Evolutionary conservation across 176 grass and related monocot species (phyloP).

Genomic region (Otatea glauca): DNA sequence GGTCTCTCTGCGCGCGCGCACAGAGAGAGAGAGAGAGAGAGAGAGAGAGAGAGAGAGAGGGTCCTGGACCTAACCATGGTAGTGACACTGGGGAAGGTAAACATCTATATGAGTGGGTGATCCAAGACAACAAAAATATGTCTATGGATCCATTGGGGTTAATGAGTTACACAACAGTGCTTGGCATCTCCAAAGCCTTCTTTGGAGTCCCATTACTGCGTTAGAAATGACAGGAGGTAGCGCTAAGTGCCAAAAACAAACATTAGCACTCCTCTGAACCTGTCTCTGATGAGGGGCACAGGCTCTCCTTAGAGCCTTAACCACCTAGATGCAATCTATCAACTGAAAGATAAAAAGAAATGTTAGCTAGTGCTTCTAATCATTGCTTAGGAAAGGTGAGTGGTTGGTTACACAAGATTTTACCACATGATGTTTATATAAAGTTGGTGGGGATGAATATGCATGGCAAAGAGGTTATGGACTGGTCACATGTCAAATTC

Average conservation of each 20-base stretch:
- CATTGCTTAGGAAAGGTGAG: slow-evolving; percentile 46
- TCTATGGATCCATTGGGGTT: slow-evolving; percentile 56
- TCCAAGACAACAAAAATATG: slow-evolving; percentile 94
- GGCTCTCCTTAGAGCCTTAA: slow-evolving; percentile 85
- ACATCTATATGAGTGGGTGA: slow-evolving; percentile 65
- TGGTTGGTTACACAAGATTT: slow-evolving; percentile 59
- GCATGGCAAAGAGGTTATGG: slow-evolving; percentile 38
- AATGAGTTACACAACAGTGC: slow-evolving; percentile 51
- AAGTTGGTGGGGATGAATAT: slow-evolving; percentile 40
- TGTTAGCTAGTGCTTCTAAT: slow-evolving; percentile 62
- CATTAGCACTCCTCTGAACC: slow-evolving; percentile 85
- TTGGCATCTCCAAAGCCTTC: slow-evolving; percentile 82
- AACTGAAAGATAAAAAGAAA: slow-evolving; percentile 54
- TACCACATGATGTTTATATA: slow-evolving; percentile 47
- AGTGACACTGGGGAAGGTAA: slow-evolving; percentile 58
- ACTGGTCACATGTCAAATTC: slow-evolving; percentile 50
- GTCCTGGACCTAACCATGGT: slow-evolving; percentile 87
- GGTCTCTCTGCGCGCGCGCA: slow-evolving; percentile 29
- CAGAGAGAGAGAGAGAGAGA: not conserved
- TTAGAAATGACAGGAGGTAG: slow-evolving; percentile 63
- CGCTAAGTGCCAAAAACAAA: slow-evolving; percentile 92
- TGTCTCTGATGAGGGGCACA: slow-evolving; percentile 65
- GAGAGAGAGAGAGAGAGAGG: not conserved
- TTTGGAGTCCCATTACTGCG: slow-evolving; percentile 65
- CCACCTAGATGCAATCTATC: slow-evolving; percentile 76